Evolutionary conservation across 2,329 filamentous ascomycete genomes (phyloP).

Genomic region (Pseudogymnoascus sp.): DNA sequence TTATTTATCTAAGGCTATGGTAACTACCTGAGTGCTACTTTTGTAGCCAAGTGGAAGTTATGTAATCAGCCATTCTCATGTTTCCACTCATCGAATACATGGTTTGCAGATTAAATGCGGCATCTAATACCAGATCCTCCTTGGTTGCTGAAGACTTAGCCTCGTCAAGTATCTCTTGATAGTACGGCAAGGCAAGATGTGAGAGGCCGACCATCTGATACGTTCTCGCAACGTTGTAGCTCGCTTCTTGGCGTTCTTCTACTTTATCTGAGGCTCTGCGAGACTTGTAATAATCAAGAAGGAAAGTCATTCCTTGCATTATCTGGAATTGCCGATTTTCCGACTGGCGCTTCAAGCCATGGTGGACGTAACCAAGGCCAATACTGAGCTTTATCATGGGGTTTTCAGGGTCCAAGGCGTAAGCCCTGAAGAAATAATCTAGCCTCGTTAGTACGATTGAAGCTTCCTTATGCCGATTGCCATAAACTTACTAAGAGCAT

Average conservation of each 20-base stretch:
- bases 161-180: slow-evolving; percentile 44
- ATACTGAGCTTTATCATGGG: slow-evolving; percentile 73
- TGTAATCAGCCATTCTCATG: slow-evolving; percentile 45
- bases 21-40: slow-evolving; percentile 29
- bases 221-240: slow-evolving; percentile 70
- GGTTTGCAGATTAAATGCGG: slow-evolving; percentile 65
- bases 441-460: slow-evolving; percentile 3
- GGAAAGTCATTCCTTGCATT: slow-evolving; percentile 73
- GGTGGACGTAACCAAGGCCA: slow-evolving; percentile 77
- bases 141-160: slow-evolving; percentile 16
- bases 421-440: slow-evolving; percentile 77
- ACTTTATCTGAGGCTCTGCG: slow-evolving; percentile 34
- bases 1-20: neutral
- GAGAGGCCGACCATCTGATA: slow-evolving; percentile 69
- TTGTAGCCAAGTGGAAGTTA: slow-evolving; percentile 52
- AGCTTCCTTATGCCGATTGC: neutral
- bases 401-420: slow-evolving; percentile 67
- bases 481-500: slow-evolving; percentile 57
- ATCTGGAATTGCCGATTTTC: slow-evolving; percentile 86
- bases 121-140: slow-evolving; percentile 59
- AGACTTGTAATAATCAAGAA: slow-evolving; percentile 63
- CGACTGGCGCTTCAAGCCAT: slow-evolving; percentile 79
- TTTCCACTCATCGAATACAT: slow-evolving; percentile 61
- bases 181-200: slow-evolving; percentile 65
- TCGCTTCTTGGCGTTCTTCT: slow-evolving; percentile 60